Conservation (phyloP, 2,329 filamentous ascomycete genomes). For the Microdochium trichocladiopsis region DNA sequence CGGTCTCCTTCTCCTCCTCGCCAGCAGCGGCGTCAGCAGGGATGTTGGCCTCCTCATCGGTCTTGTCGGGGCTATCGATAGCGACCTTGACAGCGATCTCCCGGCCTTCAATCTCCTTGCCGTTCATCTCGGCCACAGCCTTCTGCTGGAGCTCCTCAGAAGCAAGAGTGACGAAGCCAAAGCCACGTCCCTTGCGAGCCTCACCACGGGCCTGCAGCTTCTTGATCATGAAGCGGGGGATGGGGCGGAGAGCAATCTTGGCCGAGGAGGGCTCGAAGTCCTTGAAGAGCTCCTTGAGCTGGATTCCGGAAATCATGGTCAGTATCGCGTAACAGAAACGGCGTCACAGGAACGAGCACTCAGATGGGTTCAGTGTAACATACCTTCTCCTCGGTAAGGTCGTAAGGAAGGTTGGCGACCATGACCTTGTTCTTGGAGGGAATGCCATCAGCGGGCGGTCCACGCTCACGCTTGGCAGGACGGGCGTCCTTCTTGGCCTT, state of each 20-base stretch:
- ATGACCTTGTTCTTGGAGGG: constrained; percentile 99
- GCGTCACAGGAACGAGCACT: background rate
- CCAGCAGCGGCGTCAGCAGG: constrained; percentile 36
- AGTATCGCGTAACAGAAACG: background rate
- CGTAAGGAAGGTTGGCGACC: constrained; percentile 98
- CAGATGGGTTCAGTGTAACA: constrained; percentile 17
- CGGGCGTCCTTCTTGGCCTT: constrained; percentile 34
- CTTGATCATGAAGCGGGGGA: constrained; percentile 99
- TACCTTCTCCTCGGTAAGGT: constrained; percentile 96
- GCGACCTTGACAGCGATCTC: constrained; percentile 99
- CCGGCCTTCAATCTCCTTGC: constrained; percentile 96
- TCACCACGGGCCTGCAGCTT: constrained; percentile 98
- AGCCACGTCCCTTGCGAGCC: constrained; percentile 97
- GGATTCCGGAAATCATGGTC: too few species aligned
- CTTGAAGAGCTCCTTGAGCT: constrained; percentile 97
- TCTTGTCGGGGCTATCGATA: constrained; percentile 98
- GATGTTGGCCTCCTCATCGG: constrained; percentile 71
- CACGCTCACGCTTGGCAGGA: constrained; percentile 66
- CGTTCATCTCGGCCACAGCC: constrained; percentile 97
- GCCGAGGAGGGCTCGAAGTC: constrained; percentile 88
- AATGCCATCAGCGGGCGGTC: constrained; percentile 93
- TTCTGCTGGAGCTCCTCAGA: constrained; percentile 96
- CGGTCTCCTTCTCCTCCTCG: constrained; percentile 33
- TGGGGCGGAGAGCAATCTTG: constrained; percentile 97
- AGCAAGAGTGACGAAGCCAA: constrained; percentile 93